Base-by-base conservation (phyloP, 2,329 filamentous ascomycete species). In the Chrysosporium queenslandicum region DNA sequence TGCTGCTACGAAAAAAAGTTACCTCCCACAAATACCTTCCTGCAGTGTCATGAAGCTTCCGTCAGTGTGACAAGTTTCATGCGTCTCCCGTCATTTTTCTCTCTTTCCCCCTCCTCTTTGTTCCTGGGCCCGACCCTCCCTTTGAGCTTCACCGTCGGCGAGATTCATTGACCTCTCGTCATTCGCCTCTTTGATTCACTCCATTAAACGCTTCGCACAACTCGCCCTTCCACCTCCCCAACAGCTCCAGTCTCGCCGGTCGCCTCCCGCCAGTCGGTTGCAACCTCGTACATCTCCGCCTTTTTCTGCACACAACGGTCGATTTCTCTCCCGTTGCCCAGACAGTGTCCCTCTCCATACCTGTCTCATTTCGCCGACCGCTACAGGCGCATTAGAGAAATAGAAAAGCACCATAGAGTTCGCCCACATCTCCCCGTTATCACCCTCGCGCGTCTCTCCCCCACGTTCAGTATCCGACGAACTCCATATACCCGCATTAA, bases 81-180 rank as follows among this genome's bases (percentile, higher is more conserved):
- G 55, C 53, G 53, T 55, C 56, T 57, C 58, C 53, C 42, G 57
- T 53, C n/a, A n/a, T n/a, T n/a, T n/a, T n/a, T n/a, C n/a, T n/a
- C n/a, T n/a, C 59, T 27, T 40, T 23, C 20, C 58, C 58, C 58
- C 61, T 58, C 58, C 59, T 56, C 53, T 53, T 55, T 58, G 53
- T 55, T 54, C 46, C 50, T 56, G 50, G n/a, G 53, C 56, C 53
- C 58, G 51, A 45, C 53, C n/a, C 55, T 54, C 53, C 53, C 58
- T 58, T 60, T 59, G 58, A 55, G 55, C 37, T 23, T 58, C 50
- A 43, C 52, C 56, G 37, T 52, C 53, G 30, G 14, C 36, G n/a
- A 36, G 11, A 4, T 39, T 45, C 40, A 43, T 45, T 20, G 29
- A 43, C 39, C 39, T 42, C 58, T 47, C 49, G 34, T 53, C 41